phyloP scores from a whole-genome alignment of 495 filamentous ascomycete genomes.

The Friedmanniomyces simplex region DNA sequence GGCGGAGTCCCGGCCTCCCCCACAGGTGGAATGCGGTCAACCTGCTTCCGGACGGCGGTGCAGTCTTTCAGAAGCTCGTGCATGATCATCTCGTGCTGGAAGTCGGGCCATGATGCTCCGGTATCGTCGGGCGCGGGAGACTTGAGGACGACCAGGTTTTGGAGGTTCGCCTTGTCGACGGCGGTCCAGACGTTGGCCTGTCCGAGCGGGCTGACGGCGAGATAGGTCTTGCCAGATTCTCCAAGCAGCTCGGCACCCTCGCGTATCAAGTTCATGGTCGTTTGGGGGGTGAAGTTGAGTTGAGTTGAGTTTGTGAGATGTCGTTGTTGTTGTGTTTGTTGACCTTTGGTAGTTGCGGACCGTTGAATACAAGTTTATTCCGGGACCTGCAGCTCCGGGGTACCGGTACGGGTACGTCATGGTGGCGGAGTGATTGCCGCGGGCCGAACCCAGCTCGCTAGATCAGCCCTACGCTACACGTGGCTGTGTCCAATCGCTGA shows the following conservation, averaged over 20 bases:
- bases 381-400: too few species aligned
- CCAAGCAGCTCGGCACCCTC: constrained; percentile 11
- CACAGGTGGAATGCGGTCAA: constrained; percentile 11
- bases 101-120: constrained; percentile 5
- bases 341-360: too few species aligned
- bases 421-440: too few species aligned
- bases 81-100: constrained; percentile 18
- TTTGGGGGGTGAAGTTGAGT: background rate
- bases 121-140: constrained; percentile 3
- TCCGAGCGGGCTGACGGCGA: constrained; percentile 11
- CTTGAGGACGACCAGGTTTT: constrained; percentile 12
- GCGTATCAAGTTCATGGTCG: background rate
- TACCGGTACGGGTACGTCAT: too few species aligned
- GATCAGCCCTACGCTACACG: too few species aligned
- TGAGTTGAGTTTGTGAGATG: too few species aligned
- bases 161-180: background rate
- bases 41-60: background rate
- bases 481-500: too few species aligned
- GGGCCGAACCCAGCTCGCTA: too few species aligned
- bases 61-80: constrained; percentile 15
- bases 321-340: too few species aligned
- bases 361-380: too few species aligned
- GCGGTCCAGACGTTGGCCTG: constrained; percentile 17
- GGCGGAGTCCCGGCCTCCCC: background rate
- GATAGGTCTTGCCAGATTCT: constrained; percentile 11